phyloP scores from a whole-genome alignment of 2,329 filamentous ascomycete species.

The Botrytis sinoallii region DNA sequence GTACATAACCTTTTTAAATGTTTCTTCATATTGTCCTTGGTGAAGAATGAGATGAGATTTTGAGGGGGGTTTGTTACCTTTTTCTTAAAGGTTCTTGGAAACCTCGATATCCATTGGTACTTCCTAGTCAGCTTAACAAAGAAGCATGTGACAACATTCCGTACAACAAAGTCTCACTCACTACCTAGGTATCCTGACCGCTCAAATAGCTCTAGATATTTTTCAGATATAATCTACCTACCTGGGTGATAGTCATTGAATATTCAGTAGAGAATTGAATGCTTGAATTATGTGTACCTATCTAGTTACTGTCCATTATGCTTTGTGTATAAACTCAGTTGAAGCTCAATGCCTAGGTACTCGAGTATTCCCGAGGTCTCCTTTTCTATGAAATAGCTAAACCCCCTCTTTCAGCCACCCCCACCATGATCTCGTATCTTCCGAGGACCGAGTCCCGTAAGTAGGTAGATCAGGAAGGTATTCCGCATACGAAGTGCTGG shows the following conservation, averaged over 20 bases:
- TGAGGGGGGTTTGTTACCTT: not conserved
- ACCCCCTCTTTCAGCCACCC: slow-evolving; percentile 3
- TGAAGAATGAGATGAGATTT: not conserved
- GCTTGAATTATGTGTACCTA: too few species aligned
- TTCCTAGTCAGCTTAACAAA: not conserved
- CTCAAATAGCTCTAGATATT: not conserved
- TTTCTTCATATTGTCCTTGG: slow-evolving; percentile 5
- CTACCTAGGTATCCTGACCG: not conserved
- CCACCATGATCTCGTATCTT: not conserved
- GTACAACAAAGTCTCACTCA: not conserved
- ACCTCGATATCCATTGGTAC: not conserved
- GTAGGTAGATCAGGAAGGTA: too few species aligned
- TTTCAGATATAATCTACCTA: not conserved
- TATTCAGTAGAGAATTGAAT: not conserved
- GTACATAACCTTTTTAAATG: not conserved
- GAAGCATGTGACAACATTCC: not conserved
- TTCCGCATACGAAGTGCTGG: not conserved
- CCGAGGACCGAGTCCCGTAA: not conserved
- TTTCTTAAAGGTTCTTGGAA: not conserved
- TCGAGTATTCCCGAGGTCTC: not conserved
- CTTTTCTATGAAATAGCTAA: not conserved
- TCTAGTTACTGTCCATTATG: not conserved
- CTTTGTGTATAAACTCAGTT: not conserved
- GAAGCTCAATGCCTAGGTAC: not conserved
- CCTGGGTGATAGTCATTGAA: not conserved